Evolutionary conservation across 306 rosid genomes (phyloP).

Genomic region (Sphenostylis stenocarpa): DNA sequence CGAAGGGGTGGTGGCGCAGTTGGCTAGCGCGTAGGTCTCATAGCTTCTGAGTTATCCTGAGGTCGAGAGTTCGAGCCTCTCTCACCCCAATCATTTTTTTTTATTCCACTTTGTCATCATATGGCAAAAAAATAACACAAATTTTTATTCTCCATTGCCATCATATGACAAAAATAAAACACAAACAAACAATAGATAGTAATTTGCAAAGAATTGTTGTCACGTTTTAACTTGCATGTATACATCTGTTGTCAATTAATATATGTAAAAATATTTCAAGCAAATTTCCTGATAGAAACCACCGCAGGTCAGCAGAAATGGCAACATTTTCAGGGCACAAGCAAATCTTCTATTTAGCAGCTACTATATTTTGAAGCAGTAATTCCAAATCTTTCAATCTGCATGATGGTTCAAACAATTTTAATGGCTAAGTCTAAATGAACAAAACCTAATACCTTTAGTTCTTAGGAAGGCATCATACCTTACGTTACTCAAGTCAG

Average conservation of each 20-base stretch:
- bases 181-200: constrained; percentile 17
- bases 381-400: constrained; percentile 84
- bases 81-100: too few relatives aligned
- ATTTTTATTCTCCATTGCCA: too few relatives aligned
- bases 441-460: neutral
- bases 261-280: neutral
- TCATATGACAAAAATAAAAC: neutral
- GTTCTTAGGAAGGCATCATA: constrained; percentile 34
- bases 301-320: neutral
- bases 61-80: constrained; percentile 89
- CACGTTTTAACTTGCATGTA: constrained; percentile 18
- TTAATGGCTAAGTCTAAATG: neutral
- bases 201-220: constrained; percentile 31
- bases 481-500: constrained; percentile 82
- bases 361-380: constrained; percentile 56
- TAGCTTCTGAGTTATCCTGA: constrained; percentile 73
- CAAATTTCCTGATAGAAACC: neutral
- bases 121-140: too few relatives aligned
- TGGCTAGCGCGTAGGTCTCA: constrained; percentile 89
- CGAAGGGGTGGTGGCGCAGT: constrained; percentile 87
- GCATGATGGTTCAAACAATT: constrained; percentile 33
- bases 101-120: too few relatives aligned
- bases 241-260: constrained; percentile 1
- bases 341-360: constrained; percentile 51
- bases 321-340: neutral